These are phyloP conservation scores for Citrullus colocynthis DNA, from an alignment of 306 rosid genomes.

Conservation along the genomic window DNA sequence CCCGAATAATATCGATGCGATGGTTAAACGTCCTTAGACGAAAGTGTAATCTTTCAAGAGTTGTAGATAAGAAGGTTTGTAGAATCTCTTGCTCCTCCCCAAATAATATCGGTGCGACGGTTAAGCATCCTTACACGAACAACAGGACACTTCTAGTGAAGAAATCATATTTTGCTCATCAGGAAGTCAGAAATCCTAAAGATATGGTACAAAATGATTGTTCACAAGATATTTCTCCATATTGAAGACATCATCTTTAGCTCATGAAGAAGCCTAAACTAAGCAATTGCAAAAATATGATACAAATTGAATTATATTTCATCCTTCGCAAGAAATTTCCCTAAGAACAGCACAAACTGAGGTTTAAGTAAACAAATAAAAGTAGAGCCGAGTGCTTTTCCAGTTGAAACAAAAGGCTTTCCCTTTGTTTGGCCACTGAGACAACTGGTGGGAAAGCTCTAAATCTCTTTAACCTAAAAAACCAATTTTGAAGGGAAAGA, in stretches of 20 bases:
- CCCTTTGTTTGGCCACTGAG: not conserved
- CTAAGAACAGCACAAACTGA: not conserved
- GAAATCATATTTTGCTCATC: not conserved
- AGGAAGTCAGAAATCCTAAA: not conserved
- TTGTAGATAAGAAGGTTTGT: not conserved
- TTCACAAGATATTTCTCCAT: not conserved
- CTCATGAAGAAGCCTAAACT: not conserved
- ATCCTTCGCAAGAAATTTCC: not conserved
- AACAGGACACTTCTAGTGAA: not conserved
- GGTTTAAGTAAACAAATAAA: not conserved
- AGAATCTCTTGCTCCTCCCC: not conserved
- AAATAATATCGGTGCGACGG: not conserved
- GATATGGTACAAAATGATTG: not conserved
- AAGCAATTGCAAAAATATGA: not conserved
- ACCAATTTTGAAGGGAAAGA: not conserved
- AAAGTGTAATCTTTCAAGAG: not conserved
- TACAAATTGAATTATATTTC: not conserved
- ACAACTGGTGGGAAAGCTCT: not conserved
- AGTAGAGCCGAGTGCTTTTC: not conserved
- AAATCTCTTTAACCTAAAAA: not conserved
- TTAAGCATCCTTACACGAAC: not conserved
- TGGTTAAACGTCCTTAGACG: not conserved
- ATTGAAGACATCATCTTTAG: not conserved
- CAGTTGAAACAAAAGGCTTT: not conserved
- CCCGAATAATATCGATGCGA: too few relatives aligned